These are phyloP conservation scores for Saccharomycopsis hybrid DNA, from an alignment of 1,139 yeast species.

Conservation along the genomic window DNA sequence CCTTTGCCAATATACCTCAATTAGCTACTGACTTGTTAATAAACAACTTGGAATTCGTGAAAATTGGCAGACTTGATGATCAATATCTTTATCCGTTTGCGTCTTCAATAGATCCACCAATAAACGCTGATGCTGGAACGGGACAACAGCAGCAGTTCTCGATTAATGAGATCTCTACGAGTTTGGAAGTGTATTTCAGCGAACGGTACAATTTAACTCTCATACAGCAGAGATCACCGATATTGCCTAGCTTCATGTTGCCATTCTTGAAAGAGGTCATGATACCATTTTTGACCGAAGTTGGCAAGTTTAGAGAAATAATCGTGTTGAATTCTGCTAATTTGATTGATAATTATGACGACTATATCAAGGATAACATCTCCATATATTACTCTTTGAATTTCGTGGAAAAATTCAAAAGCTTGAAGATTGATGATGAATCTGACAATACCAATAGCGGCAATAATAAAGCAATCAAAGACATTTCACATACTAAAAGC, in stretches of 20 bases:
- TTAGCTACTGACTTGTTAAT: slow-evolving; percentile 67
- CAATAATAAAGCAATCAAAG: too few relatives aligned
- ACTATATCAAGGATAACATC: slow-evolving; percentile 1
- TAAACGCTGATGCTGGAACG: slow-evolving; percentile 18
- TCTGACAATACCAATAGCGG: too few relatives aligned
- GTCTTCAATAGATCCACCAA: slow-evolving; percentile 77
- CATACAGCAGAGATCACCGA: slow-evolving; percentile 80
- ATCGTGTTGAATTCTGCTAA: slow-evolving; percentile 68
- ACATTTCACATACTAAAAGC: background rate
- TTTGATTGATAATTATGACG: slow-evolving; percentile 5
- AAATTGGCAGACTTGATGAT: slow-evolving; percentile 52
- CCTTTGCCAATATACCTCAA: slow-evolving; percentile 90
- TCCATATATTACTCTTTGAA: slow-evolving; percentile 8
- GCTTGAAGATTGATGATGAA: slow-evolving; percentile 8
- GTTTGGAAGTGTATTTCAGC: slow-evolving; percentile 53
- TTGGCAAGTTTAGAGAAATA: slow-evolving; percentile 37
- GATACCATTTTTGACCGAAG: slow-evolving; percentile 39
- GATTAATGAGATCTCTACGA: slow-evolving; percentile 38
- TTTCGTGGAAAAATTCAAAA: slow-evolving; percentile 18
- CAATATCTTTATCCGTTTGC: slow-evolving; percentile 71
- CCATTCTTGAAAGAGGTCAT: slow-evolving; percentile 50
- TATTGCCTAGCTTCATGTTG: slow-evolving; percentile 55
- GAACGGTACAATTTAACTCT: slow-evolving; percentile 40
- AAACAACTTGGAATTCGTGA: slow-evolving; percentile 49
- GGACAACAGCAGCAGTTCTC: slow-evolving; percentile 14